Evolutionary conservation across 148 eudicot species (phyloP).

Genomic region (Linanthus parryae): DNA sequence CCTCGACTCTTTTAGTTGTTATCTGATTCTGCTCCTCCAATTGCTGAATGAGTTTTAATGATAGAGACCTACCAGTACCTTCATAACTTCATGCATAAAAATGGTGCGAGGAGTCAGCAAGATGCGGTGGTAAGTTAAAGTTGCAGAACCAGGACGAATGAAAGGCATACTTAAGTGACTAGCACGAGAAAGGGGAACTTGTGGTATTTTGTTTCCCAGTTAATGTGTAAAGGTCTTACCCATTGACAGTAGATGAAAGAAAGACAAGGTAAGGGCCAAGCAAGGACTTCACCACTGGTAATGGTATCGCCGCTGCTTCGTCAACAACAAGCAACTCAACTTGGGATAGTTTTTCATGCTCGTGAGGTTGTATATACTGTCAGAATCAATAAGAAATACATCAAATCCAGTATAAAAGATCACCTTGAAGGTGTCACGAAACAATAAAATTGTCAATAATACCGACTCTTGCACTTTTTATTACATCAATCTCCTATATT

Average conservation of each 20-base stretch:
- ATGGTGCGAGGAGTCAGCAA: no score
- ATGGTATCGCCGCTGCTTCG: constrained; percentile 95
- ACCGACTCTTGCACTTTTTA: no score
- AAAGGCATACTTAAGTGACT: no score
- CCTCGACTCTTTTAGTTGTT: constrained; percentile 14
- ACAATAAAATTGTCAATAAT: no score
- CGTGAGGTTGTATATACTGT: constrained; percentile 84
- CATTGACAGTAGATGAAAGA: constrained; percentile 88
- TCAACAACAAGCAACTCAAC: constrained; percentile 89
- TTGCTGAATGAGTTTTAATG: constrained; percentile 80
- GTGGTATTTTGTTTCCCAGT: no score
- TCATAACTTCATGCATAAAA: constrained; percentile 70
- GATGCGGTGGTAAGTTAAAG: not conserved
- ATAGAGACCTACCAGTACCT: constrained; percentile 89
- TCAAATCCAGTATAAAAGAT: no score
- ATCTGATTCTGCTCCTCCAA: constrained; percentile 65
- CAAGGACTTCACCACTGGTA: constrained; percentile 72
- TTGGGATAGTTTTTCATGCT: constrained; percentile 76
- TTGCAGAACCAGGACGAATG: no score
- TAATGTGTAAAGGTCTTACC: constrained; percentile 59
- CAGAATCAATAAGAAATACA: no score
- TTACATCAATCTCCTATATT: no score
- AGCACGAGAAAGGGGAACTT: not conserved
- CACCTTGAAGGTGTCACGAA: no score
- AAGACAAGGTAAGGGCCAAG: constrained; percentile 88